Percentiles rank a stretch among this genome's conserved stretches.
phyloP scores from a whole-genome alignment of 2,329 filamentous ascomycete species.

The Calonectria pseudoturangicola region DNA sequence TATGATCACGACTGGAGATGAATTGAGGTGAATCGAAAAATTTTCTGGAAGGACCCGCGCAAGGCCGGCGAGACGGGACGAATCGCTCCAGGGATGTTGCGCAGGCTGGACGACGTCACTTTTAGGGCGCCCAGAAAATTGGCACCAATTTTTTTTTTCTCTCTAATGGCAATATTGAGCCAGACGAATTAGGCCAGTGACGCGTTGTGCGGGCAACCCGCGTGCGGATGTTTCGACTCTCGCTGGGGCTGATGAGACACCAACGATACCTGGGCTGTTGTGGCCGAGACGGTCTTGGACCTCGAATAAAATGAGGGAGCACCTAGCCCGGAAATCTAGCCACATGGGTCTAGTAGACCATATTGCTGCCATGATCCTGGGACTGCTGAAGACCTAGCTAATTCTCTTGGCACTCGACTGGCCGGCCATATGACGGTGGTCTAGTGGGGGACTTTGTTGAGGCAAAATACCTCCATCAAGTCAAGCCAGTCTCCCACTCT shows the following conservation, averaged over 20 bases:
- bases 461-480: constrained; percentile 32
- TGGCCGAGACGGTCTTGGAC: constrained; percentile 34
- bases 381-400: constrained; percentile 36
- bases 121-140: constrained; percentile 18
- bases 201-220: constrained; percentile 39
- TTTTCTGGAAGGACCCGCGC: constrained; percentile 28
- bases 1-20: constrained; percentile 29
- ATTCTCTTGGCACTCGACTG: constrained; percentile 32
- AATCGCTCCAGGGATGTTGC: constrained; percentile 32
- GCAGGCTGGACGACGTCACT: constrained; percentile 27
- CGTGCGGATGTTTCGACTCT: constrained; percentile 37
- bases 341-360: constrained; percentile 24
- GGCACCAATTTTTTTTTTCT: constrained; percentile 5
- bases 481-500: constrained; percentile 16
- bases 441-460: constrained; percentile 22
- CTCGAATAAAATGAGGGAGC: constrained; percentile 32
- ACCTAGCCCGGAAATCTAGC: constrained; percentile 30
- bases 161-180: not conserved
- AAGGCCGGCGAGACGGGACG: constrained; percentile 19
- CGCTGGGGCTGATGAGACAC: constrained; percentile 31
- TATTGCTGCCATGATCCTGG: constrained; percentile 31
- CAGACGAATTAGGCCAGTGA: constrained; percentile 15
- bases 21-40: constrained; percentile 16
- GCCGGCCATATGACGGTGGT: constrained; percentile 26
- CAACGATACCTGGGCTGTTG: constrained; percentile 29